These are phyloP conservation scores for Secale cereale DNA, from an alignment of 176 grass and related monocot species.

Conservation along the genomic window DNA sequence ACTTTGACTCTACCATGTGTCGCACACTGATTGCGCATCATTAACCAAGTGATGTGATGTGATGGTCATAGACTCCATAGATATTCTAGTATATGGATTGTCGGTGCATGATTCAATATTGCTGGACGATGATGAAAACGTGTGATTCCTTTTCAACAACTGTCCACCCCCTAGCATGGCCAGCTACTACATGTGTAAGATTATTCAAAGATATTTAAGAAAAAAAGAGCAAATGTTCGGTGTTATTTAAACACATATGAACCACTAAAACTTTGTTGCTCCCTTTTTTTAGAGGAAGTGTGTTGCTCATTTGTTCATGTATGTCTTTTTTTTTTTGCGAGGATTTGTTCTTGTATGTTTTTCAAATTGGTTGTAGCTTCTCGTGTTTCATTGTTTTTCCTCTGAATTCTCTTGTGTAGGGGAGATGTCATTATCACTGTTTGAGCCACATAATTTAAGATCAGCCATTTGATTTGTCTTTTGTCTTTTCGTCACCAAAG, in stretches of 20 bases:
- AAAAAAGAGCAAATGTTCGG: not conserved
- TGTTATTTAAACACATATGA: not conserved
- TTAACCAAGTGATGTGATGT: constrained; percentile 1
- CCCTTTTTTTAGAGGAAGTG: not conserved
- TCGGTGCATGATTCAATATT: constrained; percentile 39
- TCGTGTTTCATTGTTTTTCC: constrained; percentile 3
- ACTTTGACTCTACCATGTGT: constrained; percentile 24
- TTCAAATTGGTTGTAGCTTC: not conserved
- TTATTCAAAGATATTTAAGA: not conserved
- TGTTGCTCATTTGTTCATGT: not conserved
- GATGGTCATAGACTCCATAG: constrained; percentile 21
- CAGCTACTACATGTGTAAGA: not conserved
- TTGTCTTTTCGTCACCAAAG: not conserved
- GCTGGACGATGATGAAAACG: constrained; percentile 47
- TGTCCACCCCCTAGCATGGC: not conserved
- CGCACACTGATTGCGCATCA: constrained; percentile 3
- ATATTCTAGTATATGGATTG: constrained; percentile 24
- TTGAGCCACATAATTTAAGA: not conserved
- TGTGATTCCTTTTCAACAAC: constrained; percentile 27
- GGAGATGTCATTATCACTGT: not conserved
- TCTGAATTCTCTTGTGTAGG: not conserved
- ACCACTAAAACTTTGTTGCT: not conserved
- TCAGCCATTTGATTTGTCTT: not conserved
- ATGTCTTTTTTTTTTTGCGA: not conserved
- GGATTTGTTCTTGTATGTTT: not conserved